Evolutionary conservation across 345 rosid genomes (phyloP).

Genomic region (Brassica juncea): DNA sequence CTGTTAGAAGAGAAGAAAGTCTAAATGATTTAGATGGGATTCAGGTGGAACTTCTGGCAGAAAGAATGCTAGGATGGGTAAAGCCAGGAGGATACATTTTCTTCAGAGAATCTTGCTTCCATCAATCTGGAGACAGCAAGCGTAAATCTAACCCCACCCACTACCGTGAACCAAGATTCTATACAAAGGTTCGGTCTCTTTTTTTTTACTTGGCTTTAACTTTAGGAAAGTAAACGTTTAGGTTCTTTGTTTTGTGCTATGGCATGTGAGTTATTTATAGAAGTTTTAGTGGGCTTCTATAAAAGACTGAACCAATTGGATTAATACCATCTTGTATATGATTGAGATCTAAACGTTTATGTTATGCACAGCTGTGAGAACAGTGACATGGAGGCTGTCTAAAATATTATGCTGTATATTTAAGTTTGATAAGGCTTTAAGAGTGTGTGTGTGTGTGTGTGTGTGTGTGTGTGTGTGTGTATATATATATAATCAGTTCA

Average conservation of each 20-base stretch:
- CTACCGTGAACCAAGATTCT: constrained; percentile 96
- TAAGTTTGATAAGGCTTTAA: background rate
- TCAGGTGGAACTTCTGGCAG: constrained; percentile 74
- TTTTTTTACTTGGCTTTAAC: background rate
- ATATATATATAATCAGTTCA: background rate
- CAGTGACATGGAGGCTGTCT: constrained; percentile 2
- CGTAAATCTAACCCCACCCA: constrained; percentile 80
- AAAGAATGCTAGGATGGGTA: constrained; percentile 80
- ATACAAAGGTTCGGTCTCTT: constrained; percentile 62
- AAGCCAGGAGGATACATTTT: constrained; percentile 83
- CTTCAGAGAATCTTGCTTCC: constrained; percentile 96
- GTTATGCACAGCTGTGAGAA: background rate
- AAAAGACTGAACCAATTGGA: background rate
- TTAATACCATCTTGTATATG: background rate
- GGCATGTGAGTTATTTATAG: too few relatives aligned
- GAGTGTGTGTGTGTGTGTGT: background rate
- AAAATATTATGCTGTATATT: background rate
- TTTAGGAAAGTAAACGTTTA: background rate
- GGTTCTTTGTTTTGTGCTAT: too few relatives aligned
- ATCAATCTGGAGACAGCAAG: constrained; percentile 90
- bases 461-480: background rate
- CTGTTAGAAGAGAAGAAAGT: background rate
- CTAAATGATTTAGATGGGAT: constrained; percentile 19
- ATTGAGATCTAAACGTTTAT: constrained; percentile 7
- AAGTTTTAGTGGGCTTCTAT: background rate